A percentile compares a stretch with the other conserved stretches of the same genome.
Evolutionary conservation across 129 eudicot species (phyloP).

Genomic region (Artemisia argyi): DNA sequence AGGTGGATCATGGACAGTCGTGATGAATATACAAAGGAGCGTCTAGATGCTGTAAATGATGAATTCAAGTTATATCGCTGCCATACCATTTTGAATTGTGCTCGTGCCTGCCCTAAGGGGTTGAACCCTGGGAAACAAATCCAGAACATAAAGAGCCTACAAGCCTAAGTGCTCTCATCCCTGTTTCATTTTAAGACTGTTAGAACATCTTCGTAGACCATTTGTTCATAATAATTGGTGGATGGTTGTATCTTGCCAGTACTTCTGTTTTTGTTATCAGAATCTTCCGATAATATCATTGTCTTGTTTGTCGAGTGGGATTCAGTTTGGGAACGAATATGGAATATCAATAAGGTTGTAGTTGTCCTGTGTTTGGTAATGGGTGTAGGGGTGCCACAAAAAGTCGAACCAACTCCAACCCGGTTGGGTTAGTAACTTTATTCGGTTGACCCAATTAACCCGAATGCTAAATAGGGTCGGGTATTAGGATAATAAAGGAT

Average conservation of each 20-base stretch:
- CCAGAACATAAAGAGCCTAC: slow-evolving; percentile 82
- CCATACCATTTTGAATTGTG: slow-evolving; percentile 12
- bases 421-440: too few relatives aligned
- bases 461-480: too few relatives aligned
- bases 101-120: slow-evolving; percentile 96
- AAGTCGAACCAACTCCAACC: too few relatives aligned
- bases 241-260: slow-evolving; percentile 25
- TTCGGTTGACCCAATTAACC: too few relatives aligned
- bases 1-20: slow-evolving; percentile 13
- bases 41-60: slow-evolving; percentile 81
- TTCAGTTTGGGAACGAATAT: too few relatives aligned
- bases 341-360: too few relatives aligned
- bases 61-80: slow-evolving; percentile 63
- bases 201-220: slow-evolving; percentile 27
- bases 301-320: neutral
- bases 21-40: slow-evolving; percentile 83
- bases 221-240: slow-evolving; percentile 36
- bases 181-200: slow-evolving; percentile 23
- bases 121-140: slow-evolving; percentile 90
- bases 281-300: slow-evolving; percentile 6
- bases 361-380: too few relatives aligned
- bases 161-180: slow-evolving; percentile 29
- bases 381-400: too few relatives aligned
- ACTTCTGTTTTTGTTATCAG: slow-evolving; percentile 12
- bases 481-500: too few relatives aligned